Base-by-base conservation (phyloP, 495 filamentous ascomycete genomes). In the Trichoderma erinaceum region DNA sequence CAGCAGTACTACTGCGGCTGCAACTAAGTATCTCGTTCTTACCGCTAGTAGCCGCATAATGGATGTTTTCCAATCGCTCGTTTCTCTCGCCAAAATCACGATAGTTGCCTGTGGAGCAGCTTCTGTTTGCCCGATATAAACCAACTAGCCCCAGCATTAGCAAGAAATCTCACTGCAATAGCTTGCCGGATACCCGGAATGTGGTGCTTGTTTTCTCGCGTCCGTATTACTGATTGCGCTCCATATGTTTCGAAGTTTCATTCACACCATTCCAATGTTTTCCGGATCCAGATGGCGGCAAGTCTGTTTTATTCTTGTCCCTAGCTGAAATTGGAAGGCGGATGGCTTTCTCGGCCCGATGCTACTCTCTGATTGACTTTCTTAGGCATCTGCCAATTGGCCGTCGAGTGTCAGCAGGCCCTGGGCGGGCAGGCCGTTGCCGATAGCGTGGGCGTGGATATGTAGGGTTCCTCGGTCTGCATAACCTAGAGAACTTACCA, bases 311-410 rank as follows among this genome's bases (percentile, higher is more conserved):
- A 35, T 8, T 61, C n/a, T 29, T 23, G 27, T 21, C 25, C n/a
- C 56, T 61, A 61, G 56, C 56, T 61, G 25, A 32, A 32, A 29
- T 32, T 61, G 56, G 56, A 61, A 61, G 56, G 56, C 56, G 56
- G 56, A 32, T 61, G 56, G 56, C 56, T 61, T 61, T 18, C 56
- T 61, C 56, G 56, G 56, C 56, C 56, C 56, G 56, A 61, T 61
- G 56, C 56, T 25, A 61, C 56, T 32, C 27, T 61, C 13, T 56
- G 23, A 23, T 16, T 5, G 27, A 7, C 56, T 18, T 61, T 61
- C 56, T 61, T 61, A 61, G 23, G 48, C 27, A 61, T 27, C 56
- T 27, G n/a, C 56, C 29, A 21, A 29, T 32, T 0, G 10, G 0
- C 35, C 13, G 5, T 61, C 4, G 27, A 29, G 56, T 13, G 25